Evolutionary conservation across 2,329 filamentous ascomycete genomes (phyloP).

Genomic region (Epicoccum nigrum): DNA sequence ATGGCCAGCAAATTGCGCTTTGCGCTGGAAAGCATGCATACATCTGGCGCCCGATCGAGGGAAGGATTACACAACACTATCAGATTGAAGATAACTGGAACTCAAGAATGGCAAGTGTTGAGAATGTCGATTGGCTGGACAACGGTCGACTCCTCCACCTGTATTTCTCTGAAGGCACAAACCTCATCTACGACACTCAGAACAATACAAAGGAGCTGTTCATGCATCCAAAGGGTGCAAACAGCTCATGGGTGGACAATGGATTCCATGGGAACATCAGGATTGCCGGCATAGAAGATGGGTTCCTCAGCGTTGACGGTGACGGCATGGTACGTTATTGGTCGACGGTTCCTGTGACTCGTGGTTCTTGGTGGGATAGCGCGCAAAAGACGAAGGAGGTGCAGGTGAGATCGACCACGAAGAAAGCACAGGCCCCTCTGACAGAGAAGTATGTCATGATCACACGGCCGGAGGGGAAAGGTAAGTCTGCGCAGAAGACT

Average conservation of each 20-base stretch:
- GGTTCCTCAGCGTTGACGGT: conserved; percentile 34
- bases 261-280: conserved; percentile 24
- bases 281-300: conserved; percentile 12
- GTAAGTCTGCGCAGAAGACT: background rate
- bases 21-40: conserved; percentile 26
- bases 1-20: conserved; percentile 28
- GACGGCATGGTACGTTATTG: conserved; percentile 35
- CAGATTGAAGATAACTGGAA: conserved; percentile 14
- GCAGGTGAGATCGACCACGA: background rate
- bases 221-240: conserved; percentile 21
- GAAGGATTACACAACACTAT: conserved; percentile 29
- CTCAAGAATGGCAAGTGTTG: conserved; percentile 13
- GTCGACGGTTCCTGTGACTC: conserved; percentile 13
- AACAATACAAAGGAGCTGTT: conserved; percentile 39
- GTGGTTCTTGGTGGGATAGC: conserved; percentile 27
- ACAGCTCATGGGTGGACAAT: conserved; percentile 7
- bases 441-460: conserved; percentile 31
- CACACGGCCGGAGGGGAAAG: conserved; percentile 2
- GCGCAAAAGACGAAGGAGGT: background rate
- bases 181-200: conserved; percentile 30
- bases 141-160: conserved; percentile 26
- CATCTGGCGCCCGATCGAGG: conserved; percentile 34
- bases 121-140: conserved; percentile 26
- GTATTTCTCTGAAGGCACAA: conserved; percentile 27
- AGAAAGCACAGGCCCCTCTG: conserved; percentile 17